phyloP scores from a whole-genome alignment of 1,284 basidiomycete genomes.

The Ustilago vetiveriae region DNA sequence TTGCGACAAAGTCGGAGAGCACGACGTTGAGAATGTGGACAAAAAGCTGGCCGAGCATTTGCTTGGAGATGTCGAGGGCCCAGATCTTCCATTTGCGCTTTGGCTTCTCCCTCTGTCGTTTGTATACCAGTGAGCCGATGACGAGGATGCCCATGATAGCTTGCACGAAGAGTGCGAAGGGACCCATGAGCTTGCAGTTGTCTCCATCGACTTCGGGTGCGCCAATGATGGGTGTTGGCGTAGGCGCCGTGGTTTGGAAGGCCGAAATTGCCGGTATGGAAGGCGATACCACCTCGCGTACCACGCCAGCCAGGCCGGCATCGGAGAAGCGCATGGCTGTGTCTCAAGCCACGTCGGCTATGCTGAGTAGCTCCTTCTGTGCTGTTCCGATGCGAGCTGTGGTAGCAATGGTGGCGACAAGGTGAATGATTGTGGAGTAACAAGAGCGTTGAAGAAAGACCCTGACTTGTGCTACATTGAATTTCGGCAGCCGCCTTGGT shows the following conservation, averaged over 20 bases:
- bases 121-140: conserved; percentile 82
- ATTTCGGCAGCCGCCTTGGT: not conserved
- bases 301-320: conserved; percentile 9
- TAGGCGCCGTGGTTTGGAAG: conserved; percentile 12
- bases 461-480: too few species aligned
- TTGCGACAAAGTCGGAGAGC: conserved; percentile 52
- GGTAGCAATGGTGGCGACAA: too few species aligned
- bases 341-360: too few species aligned
- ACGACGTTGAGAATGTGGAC: conserved; percentile 87
- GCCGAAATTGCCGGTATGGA: conserved; percentile 5
- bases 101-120: conserved; percentile 84
- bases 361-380: too few species aligned
- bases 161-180: conserved; percentile 72
- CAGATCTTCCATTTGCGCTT: conserved; percentile 93
- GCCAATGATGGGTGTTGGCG: conserved; percentile 25
- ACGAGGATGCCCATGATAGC: conserved; percentile 87
- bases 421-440: too few species aligned
- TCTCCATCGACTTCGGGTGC: conserved; percentile 49
- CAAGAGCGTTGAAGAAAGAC: too few species aligned
- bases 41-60: conserved; percentile 88
- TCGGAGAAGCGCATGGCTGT: conserved; percentile 17
- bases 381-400: too few species aligned
- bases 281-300: conserved; percentile 12
- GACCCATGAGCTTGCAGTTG: conserved; percentile 59
- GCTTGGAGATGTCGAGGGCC: conserved; percentile 72